A percentile compares a stretch with the other conserved stretches of the same genome.
Conservation (phyloP, 768 basidiomycete species). For the Lactarius indigo region DNA sequence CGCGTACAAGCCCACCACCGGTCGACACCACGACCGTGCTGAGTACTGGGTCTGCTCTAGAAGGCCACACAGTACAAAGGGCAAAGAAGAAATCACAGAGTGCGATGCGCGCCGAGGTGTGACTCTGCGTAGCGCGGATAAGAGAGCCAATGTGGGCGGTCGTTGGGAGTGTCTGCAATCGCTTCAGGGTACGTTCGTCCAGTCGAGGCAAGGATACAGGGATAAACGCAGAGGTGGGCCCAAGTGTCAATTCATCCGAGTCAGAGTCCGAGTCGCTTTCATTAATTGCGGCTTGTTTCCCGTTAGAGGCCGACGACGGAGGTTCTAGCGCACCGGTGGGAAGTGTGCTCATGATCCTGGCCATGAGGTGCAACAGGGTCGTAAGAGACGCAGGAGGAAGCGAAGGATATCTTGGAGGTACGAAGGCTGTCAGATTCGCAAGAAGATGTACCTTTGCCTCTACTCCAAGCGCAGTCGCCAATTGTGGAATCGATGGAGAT, state of each 20-base stretch:
- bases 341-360: slow-evolving; percentile 48
- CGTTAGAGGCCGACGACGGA: slow-evolving; percentile 24
- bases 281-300: slow-evolving; percentile 10
- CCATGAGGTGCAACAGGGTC: slow-evolving; percentile 53
- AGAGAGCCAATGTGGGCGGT: slow-evolving; percentile 53
- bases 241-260: slow-evolving; percentile 30
- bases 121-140: slow-evolving; percentile 42
- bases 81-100: slow-evolving; percentile 58
- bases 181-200: slow-evolving; percentile 59
- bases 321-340: slow-evolving; percentile 54
- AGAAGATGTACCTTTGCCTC: slow-evolving; percentile 55
- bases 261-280: slow-evolving; percentile 30
- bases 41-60: slow-evolving; percentile 54
- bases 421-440: slow-evolving; percentile 68
- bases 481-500: slow-evolving; percentile 28
- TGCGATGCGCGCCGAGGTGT: slow-evolving; percentile 39
- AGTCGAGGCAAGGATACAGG: slow-evolving; percentile 38
- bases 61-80: slow-evolving; percentile 58
- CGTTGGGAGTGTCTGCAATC: slow-evolving; percentile 55
- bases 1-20: slow-evolving; percentile 63
- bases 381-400: slow-evolving; percentile 45
- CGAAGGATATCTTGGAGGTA: slow-evolving; percentile 54
- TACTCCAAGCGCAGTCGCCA: slow-evolving; percentile 19
- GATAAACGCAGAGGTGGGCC: slow-evolving; percentile 37
- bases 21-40: slow-evolving; percentile 48